Evolutionary conservation across 305 asterid species (phyloP).

Genomic region (Lippia alba): DNA sequence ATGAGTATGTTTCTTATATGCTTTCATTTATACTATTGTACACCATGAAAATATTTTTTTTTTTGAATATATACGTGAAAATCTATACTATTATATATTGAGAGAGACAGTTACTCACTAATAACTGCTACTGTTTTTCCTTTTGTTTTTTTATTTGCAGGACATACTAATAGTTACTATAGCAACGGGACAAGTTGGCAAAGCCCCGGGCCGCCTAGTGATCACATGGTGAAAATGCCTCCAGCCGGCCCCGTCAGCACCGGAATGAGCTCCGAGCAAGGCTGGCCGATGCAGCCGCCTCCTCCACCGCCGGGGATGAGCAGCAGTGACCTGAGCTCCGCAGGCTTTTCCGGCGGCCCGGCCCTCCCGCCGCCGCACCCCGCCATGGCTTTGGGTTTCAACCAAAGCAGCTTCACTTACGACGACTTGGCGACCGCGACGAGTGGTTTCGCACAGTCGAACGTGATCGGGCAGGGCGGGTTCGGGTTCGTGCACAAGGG

Average conservation of each 20-base stretch:
- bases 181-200: conserved; percentile 54
- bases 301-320: conserved; percentile 78
- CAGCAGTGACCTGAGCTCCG: conserved; percentile 73
- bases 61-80: no score
- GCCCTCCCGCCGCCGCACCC: conserved; percentile 71
- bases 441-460: conserved; percentile 47
- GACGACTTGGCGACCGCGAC: conserved; percentile 80
- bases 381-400: conserved; percentile 57
- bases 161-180: conserved; percentile 45
- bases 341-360: conserved; percentile 58
- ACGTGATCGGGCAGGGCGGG: conserved; percentile 87
- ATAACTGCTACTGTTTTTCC: no score
- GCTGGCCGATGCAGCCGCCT: conserved; percentile 70
- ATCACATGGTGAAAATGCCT: conserved; percentile 55
- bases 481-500: conserved; percentile 92
- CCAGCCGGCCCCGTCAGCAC: conserved; percentile 49
- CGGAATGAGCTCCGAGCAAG: conserved; percentile 63
- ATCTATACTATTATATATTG: no score
- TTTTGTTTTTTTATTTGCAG: neutral
- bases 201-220: conserved; percentile 40
- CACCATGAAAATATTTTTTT: no score
- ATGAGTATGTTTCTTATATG: conserved; percentile 40
- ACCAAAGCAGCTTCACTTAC: conserved; percentile 76
- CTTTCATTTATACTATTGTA: neutral
- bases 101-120: no score